Evolutionary conservation across 495 filamentous ascomycete species (phyloP), one percentile per base, ranked within the genome.

Genomic region (Penicillium egyptiacum): DNA sequence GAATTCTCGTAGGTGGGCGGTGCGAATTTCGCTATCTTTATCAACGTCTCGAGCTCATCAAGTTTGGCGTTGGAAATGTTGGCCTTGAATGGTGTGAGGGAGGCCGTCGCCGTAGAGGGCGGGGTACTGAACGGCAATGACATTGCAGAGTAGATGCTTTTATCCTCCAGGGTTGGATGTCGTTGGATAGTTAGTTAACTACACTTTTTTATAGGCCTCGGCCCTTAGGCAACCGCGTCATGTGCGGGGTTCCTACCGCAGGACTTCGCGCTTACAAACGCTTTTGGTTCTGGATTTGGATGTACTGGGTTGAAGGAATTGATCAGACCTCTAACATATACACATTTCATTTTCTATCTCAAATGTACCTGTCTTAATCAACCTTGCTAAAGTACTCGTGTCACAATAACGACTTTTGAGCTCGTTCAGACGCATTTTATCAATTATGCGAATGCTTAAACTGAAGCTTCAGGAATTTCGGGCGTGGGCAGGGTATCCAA

Each of bases 21-120:
- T 0, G 76, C 81, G 9, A 86, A 67, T 57, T 74, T 81, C 25
- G 83, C 78, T 5, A 82, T 57, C 50, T 70, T 67, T 7, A 86
- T 60, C 7, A 86, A 73, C 4, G 70, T 70, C 43, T 76, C 62
- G 55, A 86, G 72, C 20, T 81, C 78, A 11, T 66, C 66, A 10
- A 86, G 43, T 10, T 79, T 67, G 12, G 69, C 41, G 19, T 83
- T 76, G 0, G 79, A 68, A 23, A 85, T 68, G 33, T 63, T 53
- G 25, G 76, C 66, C 6, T 64, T 73, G 62, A 80, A 83, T 0
- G 78, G 75, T 5, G 58, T 58, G 2, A 66, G 64, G 4, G 55
- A 20, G 17, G 65, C 55, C 16, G 48, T 63, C 9, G 62, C 68
- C 5, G 61, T 60, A 16, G 66, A 58, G 19, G 73, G 73, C 0